These are phyloP conservation scores for Diplosphaera chodatii DNA, from an alignment of 139 green algal species.

Conservation along the genomic window DNA sequence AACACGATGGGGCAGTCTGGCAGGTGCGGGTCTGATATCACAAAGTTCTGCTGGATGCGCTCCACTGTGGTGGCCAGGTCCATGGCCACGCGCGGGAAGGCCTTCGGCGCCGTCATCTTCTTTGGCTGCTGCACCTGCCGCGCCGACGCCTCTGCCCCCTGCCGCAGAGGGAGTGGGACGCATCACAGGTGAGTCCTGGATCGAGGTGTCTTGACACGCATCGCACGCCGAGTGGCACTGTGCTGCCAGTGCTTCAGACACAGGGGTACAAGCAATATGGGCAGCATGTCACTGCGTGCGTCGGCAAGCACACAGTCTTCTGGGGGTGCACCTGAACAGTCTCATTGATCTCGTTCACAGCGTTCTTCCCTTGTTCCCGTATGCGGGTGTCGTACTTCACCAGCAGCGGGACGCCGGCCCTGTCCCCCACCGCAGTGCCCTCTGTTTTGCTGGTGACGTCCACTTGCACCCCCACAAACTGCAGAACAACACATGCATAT, in stretches of 20 bases:
- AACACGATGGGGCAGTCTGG: conserved; percentile 98
- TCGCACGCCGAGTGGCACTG: too few relatives aligned
- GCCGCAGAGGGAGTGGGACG: too few relatives aligned
- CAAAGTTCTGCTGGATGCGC: conserved; percentile 97
- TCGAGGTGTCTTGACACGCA: too few relatives aligned
- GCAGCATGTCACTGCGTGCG: too few relatives aligned
- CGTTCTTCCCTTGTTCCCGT: conserved; percentile 67
- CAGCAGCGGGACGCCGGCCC: conserved; percentile 56
- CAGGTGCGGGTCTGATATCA: conserved; percentile 91
- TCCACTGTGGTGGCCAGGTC: conserved; percentile 97
- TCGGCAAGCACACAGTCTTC: background rate
- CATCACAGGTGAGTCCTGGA: too few relatives aligned
- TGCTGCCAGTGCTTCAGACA: too few relatives aligned
- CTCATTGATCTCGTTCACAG: conserved; percentile 72
- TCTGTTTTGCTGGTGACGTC: conserved; percentile 95
- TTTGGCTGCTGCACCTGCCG: conserved; percentile 5
- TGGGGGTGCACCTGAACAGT: conserved; percentile 57
- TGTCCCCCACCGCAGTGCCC: conserved; percentile 61
- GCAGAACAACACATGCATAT: too few relatives aligned
- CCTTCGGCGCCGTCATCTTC: conserved; percentile 46
- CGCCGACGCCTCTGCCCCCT: conserved; percentile 11
- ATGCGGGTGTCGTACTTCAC: conserved; percentile 84
- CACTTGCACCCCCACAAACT: conserved; percentile 59
- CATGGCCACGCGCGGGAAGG: conserved; percentile 80
- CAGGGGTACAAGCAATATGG: too few relatives aligned